Base-by-base conservation (phyloP, 345 rosid genomes). In the Linum tenue region DNA sequence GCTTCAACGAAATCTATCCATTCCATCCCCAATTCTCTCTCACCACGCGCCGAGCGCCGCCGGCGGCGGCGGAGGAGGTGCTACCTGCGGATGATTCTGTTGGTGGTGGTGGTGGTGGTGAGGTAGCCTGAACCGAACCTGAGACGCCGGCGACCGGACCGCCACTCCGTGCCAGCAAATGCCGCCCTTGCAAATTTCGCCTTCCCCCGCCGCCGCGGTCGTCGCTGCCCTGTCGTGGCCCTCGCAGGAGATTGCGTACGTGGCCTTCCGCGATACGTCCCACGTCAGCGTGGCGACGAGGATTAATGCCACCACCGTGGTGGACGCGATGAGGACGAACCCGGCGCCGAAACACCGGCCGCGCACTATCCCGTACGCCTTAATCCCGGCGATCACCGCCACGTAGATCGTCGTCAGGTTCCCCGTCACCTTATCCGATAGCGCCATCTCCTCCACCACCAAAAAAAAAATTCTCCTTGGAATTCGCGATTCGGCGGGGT, bases 131-230 rank as follows among this genome's bases (percentile, higher is more conserved):
- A 92, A 86, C 60, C 91, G 91, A 80, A 92, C 94, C 86, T 92
- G 91, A 1, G 97, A 87, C 65, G 91, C 96, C 56, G 98, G 96
- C 1, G 94, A 92, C 48, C 88, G 75, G 56, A 90, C 89, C 2
- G 98, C 98, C 37, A 92, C 98, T 8, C 97, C 98, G 78, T 92
- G 98, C 98, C 98, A 92, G 61, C 98, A 92, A 58, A 92, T 92
- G 14, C 98, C 98, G 39, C 98, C 95, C 79, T 78, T 89, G 68
- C 97, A 89, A 69, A 77, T 80, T 81, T 83, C 87, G 68, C 82
- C 86, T 17, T 11, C 16, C 16, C 36, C 7, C 9, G 38, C 10
- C 2, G 59, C 2, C 17, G n/a, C n/a, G n/a, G n/a, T n/a, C n/a
- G n/a, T n/a, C n/a, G 59, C 2, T 31, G n/a, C 59, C 5, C 17